A percentile compares a stretch with the other conserved stretches of the same genome.
Conservation (phyloP, 768 basidiomycete genomes). For the Clathrus columnatus region DNA sequence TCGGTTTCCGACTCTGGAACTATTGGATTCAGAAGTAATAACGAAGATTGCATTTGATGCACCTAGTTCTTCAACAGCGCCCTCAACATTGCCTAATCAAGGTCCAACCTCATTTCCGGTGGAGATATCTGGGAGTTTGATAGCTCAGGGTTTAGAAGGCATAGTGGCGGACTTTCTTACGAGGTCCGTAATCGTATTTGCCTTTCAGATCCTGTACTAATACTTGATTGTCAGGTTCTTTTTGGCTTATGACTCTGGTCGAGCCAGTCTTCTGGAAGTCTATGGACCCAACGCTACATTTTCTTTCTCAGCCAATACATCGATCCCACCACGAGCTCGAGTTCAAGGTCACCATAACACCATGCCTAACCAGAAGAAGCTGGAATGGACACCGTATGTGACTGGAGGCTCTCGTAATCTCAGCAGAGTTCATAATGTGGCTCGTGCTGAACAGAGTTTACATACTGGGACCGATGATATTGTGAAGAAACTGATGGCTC, state of each 20-base stretch:
- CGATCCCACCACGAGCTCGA: conserved; percentile 70
- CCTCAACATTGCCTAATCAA: conserved; percentile 25
- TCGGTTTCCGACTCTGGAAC: conserved; percentile 72
- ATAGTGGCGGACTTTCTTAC: conserved; percentile 72
- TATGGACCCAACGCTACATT: conserved; percentile 88
- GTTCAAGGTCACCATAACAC: conserved; percentile 58
- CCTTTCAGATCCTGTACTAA: conserved; percentile 5
- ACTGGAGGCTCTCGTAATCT: conserved; percentile 67
- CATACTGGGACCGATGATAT: conserved; percentile 64
- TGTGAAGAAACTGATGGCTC: conserved; percentile 44
- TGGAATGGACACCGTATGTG: conserved; percentile 73
- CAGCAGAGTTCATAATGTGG: conserved; percentile 27
- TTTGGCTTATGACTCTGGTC: conserved; percentile 70
- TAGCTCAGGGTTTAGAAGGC: conserved; percentile 52
- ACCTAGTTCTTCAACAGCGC: conserved; percentile 42
- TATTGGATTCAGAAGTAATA: conserved; percentile 78
- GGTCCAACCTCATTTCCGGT: conserved; percentile 67
- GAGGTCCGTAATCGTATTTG: conserved; percentile 39
- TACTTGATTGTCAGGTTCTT: conserved; percentile 54
- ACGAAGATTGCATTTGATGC: conserved; percentile 73
- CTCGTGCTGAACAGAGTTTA: conserved; percentile 32
- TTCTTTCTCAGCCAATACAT: conserved; percentile 79
- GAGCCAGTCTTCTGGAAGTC: conserved; percentile 54
- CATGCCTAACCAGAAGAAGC: conserved; percentile 75
- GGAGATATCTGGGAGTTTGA: conserved; percentile 41